phyloP scores from a whole-genome alignment of 176 grass and related monocot species.

The Oryza punctata region DNA sequence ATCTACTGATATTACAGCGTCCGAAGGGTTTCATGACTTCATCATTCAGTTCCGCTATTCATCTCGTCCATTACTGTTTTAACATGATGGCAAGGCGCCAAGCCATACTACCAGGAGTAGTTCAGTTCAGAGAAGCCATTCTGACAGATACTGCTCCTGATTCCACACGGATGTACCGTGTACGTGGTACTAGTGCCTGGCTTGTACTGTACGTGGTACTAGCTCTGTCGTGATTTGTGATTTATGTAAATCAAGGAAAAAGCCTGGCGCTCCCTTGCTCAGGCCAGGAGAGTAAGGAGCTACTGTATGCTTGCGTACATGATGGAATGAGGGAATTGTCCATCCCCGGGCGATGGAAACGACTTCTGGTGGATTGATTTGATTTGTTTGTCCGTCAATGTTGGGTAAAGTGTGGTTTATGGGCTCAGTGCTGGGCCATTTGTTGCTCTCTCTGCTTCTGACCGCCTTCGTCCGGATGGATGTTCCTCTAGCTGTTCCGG shows the following conservation, averaged over 20 bases:
- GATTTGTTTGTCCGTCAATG: neutral
- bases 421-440: slow-evolving; percentile 33
- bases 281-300: neutral
- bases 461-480: slow-evolving; percentile 7
- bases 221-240: neutral
- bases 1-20: neutral
- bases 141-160: neutral
- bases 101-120: neutral
- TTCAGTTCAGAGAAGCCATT: neutral
- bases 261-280: neutral
- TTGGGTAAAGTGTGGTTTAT: slow-evolving; percentile 18
- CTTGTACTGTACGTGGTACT: neutral
- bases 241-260: neutral
- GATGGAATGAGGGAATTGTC: neutral
- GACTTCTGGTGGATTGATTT: neutral
- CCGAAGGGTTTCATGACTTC: too few relatives aligned
- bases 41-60: neutral
- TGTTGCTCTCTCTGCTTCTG: slow-evolving; percentile 10
- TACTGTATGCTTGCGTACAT: slow-evolving; percentile 15
- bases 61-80: neutral
- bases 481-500: neutral
- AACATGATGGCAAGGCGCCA: too few relatives aligned
- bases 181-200: neutral
- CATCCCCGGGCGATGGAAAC: neutral
- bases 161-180: neutral